Evolutionary conservation across 2,329 filamentous ascomycete species (phyloP).

Genomic region (Beauveria sp.): DNA sequence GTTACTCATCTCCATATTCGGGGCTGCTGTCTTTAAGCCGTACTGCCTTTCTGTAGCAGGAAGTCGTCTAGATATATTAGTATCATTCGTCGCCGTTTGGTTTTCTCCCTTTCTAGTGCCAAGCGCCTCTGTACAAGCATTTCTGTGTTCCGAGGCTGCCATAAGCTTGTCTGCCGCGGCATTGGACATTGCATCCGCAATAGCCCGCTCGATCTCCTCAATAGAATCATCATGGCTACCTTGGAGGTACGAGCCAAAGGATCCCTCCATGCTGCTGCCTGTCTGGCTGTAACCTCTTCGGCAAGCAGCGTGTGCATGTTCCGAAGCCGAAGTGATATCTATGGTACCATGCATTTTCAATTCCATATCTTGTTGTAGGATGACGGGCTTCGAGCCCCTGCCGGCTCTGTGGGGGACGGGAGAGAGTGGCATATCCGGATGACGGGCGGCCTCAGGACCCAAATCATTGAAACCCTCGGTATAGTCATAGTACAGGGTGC

Average conservation of each 20-base stretch:
- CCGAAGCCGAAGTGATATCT: background rate
- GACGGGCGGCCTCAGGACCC: conserved; percentile 12
- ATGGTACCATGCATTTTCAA: background rate
- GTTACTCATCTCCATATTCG: background rate
- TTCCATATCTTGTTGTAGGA: conserved; percentile 19
- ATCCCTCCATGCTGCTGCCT: conserved; percentile 1
- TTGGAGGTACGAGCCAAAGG: conserved; percentile 8
- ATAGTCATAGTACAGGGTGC: conserved; percentile 46
- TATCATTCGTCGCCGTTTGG: conserved; percentile 3
- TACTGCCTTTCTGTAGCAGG: conserved; percentile 6
- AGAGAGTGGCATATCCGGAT: conserved; percentile 20
- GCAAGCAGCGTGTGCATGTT: background rate
- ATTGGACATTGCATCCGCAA: conserved; percentile 10
- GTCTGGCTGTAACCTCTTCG: background rate
- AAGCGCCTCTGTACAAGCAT: background rate
- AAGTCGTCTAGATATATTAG: background rate
- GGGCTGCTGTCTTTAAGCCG: background rate
- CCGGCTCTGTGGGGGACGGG: conserved; percentile 24
- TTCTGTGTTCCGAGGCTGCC: background rate
- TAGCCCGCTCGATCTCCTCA: conserved; percentile 8
- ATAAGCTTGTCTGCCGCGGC: conserved; percentile 7
- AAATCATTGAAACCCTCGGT: conserved; percentile 40
- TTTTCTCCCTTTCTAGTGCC: background rate
- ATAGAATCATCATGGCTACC: conserved; percentile 11
- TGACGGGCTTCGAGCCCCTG: conserved; percentile 18